phyloP scores from a whole-genome alignment of 495 filamentous ascomycete species.

The Daldinia vernicosa region DNA sequence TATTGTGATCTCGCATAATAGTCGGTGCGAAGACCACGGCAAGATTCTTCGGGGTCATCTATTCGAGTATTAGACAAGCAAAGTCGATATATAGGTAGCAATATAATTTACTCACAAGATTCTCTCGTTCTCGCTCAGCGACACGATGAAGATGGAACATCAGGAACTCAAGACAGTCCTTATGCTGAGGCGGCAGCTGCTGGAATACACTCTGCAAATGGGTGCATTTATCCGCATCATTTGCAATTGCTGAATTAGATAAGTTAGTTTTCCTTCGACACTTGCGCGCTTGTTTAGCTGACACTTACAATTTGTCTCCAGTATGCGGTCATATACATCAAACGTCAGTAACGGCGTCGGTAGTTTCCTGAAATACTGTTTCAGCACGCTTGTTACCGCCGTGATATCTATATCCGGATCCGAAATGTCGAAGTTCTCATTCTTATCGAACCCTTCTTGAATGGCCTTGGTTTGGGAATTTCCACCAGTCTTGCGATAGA shows the following conservation, averaged over 20 bases:
- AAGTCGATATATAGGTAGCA: background rate
- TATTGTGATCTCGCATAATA: constrained; percentile 86
- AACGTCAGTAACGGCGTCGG: constrained; percentile 91
- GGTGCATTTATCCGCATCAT: constrained; percentile 67
- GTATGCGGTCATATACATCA: constrained; percentile 87
- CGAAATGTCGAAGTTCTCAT: constrained; percentile 85
- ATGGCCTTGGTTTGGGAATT: constrained; percentile 86
- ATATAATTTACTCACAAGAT: constrained; percentile 62
- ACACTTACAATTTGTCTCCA: constrained; percentile 75
- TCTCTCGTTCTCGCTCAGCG: constrained; percentile 80
- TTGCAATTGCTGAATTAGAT: constrained; percentile 57
- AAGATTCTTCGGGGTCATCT: constrained; percentile 93
- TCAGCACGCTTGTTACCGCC: constrained; percentile 92
- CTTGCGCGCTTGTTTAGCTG: background rate
- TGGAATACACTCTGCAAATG: constrained; percentile 75
- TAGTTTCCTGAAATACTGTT: constrained; percentile 97
- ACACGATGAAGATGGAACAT: constrained; percentile 94
- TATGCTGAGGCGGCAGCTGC: constrained; percentile 81
- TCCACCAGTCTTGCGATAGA: constrained; percentile 97
- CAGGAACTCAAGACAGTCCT: constrained; percentile 89
- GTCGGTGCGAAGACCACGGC: constrained; percentile 98
- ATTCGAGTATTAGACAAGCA: constrained; percentile 29
- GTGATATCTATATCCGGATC: constrained; percentile 95
- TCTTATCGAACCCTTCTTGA: constrained; percentile 88
- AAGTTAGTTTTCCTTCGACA: constrained; percentile 27